Percentiles rank a stretch among this genome's conserved stretches.
Evolutionary conservation across 2,329 filamentous ascomycete species (phyloP).

Genomic region (Penicillium oxalicum): DNA sequence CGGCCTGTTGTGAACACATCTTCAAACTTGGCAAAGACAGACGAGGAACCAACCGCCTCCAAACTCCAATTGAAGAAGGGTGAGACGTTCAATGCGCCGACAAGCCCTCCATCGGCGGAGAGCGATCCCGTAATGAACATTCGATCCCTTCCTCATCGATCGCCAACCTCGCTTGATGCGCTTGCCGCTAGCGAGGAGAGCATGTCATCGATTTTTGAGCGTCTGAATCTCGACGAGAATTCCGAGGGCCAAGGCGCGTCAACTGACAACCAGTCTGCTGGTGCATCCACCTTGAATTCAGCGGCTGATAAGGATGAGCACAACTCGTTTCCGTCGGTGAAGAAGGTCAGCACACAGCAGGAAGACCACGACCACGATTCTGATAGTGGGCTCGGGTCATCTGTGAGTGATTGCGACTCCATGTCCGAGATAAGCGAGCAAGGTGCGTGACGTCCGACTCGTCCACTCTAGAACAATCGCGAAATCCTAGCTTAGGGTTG

Average conservation of each 20-base stretch:
- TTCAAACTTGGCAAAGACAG: conserved; percentile 24
- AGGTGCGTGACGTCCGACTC: conserved; percentile 28
- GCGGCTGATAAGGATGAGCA: conserved; percentile 4
- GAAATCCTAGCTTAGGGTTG: neutral
- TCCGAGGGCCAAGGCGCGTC: conserved; percentile 36
- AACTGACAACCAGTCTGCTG: conserved; percentile 22
- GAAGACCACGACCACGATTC: conserved; percentile 55
- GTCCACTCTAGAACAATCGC: too few species aligned
- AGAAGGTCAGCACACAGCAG: conserved; percentile 22
- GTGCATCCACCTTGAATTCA: neutral
- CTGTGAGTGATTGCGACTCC: conserved; percentile 57
- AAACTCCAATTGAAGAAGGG: conserved; percentile 62
- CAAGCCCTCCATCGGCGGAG: conserved; percentile 35
- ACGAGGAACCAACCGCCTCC: conserved; percentile 20
- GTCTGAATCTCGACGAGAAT: conserved; percentile 56
- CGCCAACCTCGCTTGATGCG: conserved; percentile 63
- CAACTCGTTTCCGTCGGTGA: conserved; percentile 20
- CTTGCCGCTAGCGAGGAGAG: conserved; percentile 64
- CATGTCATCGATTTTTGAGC: conserved; percentile 59
- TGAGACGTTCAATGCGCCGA: conserved; percentile 55
- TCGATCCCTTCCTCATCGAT: conserved; percentile 54
- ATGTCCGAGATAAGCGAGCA: conserved; percentile 40
- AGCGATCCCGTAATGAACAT: conserved; percentile 40
- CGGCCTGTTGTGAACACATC: conserved; percentile 27
- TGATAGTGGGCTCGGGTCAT: conserved; percentile 84